Evolutionary conservation across 108 stramenopile species (phyloP).

Genomic region (Nannochloropsis gaditana): DNA sequence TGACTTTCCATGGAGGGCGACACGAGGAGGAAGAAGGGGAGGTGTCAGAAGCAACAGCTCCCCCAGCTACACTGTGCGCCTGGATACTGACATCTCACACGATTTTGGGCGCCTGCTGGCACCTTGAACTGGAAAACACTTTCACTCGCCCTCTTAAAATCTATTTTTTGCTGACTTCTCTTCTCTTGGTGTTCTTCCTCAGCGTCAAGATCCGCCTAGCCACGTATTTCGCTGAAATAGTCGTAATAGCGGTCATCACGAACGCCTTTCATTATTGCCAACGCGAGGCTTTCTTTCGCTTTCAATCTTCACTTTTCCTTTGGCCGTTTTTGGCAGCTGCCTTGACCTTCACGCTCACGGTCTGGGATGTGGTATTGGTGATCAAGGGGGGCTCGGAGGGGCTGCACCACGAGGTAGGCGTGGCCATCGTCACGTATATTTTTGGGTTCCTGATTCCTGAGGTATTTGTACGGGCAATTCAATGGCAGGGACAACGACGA

Average conservation of each 20-base stretch:
- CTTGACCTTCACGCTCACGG: not conserved
- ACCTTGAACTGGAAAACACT: not conserved
- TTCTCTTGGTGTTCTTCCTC: not conserved
- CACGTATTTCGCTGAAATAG: not conserved
- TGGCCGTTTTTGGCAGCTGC: not conserved
- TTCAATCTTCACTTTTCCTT: not conserved
- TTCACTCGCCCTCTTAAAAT: constrained; percentile 16
- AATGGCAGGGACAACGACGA: not conserved
- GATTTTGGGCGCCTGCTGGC: not conserved
- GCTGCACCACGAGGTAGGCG: constrained; percentile 8
- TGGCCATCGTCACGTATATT: not conserved
- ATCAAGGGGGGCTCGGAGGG: not conserved
- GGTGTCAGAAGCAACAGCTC: not conserved
- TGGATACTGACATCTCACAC: not conserved
- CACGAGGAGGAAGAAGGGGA: not conserved
- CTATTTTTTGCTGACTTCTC: not conserved
- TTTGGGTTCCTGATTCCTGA: not conserved
- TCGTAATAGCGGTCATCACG: not conserved
- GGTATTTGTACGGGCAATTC: not conserved
- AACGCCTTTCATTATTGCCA: constrained; percentile 3
- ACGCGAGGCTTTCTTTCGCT: not conserved
- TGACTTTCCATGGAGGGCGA: not conserved
- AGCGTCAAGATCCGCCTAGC: constrained; percentile 19
- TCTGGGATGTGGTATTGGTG: constrained; percentile 17
- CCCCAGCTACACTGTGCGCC: not conserved